Conservation (phyloP, 208 protist genomes). For the Angomonas ambiguus region DNA sequence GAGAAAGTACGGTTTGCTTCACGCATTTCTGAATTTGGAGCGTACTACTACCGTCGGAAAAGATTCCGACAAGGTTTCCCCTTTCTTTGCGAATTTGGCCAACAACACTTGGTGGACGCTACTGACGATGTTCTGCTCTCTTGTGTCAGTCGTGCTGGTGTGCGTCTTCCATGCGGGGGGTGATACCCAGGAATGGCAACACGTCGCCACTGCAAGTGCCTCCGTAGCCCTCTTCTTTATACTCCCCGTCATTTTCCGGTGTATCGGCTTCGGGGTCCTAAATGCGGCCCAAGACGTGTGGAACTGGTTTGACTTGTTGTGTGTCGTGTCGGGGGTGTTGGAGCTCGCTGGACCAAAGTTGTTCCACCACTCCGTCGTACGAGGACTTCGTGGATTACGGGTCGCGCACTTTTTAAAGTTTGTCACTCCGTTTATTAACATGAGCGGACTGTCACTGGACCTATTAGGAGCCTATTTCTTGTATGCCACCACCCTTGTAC, state of each 20-base stretch:
- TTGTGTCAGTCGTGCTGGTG: conserved; percentile 38
- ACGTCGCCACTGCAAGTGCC: conserved; percentile 23
- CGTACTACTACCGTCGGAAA: neutral
- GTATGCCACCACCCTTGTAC: conserved; percentile 14
- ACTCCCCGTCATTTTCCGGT: conserved; percentile 28
- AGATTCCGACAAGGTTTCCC: neutral
- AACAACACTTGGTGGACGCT: conserved; percentile 20
- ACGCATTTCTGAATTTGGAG: neutral
- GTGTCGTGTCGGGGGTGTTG: conserved; percentile 33
- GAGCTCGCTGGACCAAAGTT: conserved; percentile 24
- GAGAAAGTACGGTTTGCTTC: neutral
- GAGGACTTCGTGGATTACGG: conserved; percentile 41
- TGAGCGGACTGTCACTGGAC: conserved; percentile 10
- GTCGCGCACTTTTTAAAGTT: conserved; percentile 25
- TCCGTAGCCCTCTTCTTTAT: conserved; percentile 36
- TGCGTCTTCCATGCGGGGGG: conserved; percentile 28
- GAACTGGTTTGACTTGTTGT: conserved; percentile 36
- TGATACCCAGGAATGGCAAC: neutral
- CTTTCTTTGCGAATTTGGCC: conserved; percentile 8
- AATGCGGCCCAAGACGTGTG: conserved; percentile 23
- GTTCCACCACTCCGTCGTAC: conserved; percentile 19
- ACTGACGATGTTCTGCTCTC: conserved; percentile 23
- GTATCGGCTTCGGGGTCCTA: conserved; percentile 22
- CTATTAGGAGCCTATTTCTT: conserved; percentile 27
- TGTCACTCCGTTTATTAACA: conserved; percentile 14